phyloP scores from a whole-genome alignment of 2,329 filamentous ascomycete species.

The Arthrobotrys sphaeroides region DNA sequence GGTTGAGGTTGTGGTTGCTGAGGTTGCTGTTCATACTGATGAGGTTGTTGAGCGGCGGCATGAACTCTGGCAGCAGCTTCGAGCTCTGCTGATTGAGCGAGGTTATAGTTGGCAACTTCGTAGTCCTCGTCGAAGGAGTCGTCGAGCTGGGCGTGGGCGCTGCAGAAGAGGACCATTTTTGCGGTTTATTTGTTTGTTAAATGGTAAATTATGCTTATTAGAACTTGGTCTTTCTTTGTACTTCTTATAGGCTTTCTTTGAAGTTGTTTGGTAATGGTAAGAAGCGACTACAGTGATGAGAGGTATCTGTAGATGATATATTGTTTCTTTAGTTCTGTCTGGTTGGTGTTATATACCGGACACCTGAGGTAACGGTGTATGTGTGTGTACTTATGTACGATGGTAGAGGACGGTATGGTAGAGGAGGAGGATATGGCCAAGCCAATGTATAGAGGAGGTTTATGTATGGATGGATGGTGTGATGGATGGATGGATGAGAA shows the following conservation, averaged over 20 bases:
- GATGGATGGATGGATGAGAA: neutral
- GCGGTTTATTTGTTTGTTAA: constrained; percentile 8
- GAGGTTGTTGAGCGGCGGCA: neutral
- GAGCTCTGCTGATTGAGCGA: constrained; percentile 45
- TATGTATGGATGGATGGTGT: neutral
- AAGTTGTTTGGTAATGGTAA: neutral
- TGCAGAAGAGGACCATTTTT: constrained; percentile 51
- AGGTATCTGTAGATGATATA: constrained; percentile 14
- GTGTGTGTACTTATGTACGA: neutral
- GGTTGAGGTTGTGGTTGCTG: neutral
- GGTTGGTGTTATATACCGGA: neutral
- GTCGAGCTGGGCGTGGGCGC: constrained; percentile 53
- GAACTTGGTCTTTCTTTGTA: neutral
- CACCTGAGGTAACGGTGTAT: constrained; percentile 3
- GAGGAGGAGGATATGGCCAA: neutral
- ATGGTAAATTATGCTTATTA: constrained; percentile 1
- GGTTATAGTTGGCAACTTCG: constrained; percentile 53
- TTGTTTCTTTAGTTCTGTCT: neutral
- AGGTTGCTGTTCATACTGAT: neutral
- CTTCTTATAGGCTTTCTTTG: neutral
- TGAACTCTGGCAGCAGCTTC: constrained; percentile 39
- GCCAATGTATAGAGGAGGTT: constrained; percentile 14
- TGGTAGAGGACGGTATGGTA: neutral
- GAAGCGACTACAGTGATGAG: constrained; percentile 12
- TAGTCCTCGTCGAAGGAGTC: constrained; percentile 53